These are phyloP conservation scores for Ailanthus altissimus DNA, from an alignment of 345 rosid genomes.

Conservation along the genomic window DNA sequence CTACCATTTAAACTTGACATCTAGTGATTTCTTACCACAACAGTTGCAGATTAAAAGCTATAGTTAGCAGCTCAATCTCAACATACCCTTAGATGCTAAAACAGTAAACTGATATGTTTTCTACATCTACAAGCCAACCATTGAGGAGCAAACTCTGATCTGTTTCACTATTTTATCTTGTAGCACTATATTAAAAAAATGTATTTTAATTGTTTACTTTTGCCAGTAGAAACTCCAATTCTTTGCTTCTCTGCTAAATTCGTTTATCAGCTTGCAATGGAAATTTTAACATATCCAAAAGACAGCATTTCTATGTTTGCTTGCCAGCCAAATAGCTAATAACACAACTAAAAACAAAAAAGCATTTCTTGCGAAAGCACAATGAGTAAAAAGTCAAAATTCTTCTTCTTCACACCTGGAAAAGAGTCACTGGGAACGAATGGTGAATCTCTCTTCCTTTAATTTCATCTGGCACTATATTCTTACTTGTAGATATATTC, in stretches of 20 bases:
- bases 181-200: too few relatives aligned
- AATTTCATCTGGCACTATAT: constrained; percentile 73
- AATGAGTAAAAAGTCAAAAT: not conserved
- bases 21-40: too few relatives aligned
- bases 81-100: not conserved
- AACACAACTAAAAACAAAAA: not conserved
- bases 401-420: constrained; percentile 50
- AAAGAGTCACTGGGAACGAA: constrained; percentile 90
- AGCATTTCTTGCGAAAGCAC: not conserved
- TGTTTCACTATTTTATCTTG: too few relatives aligned
- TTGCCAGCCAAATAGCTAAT: not conserved
- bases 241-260: not conserved
- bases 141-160: not conserved
- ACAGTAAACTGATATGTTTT: not conserved
- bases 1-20: too few relatives aligned
- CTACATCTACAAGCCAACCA: not conserved
- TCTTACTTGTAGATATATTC: constrained; percentile 73
- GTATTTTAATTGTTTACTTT: not conserved
- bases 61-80: too few relatives aligned
- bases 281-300: not conserved
- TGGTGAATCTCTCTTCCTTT: constrained; percentile 94
- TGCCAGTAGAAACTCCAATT: not conserved
- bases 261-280: not conserved
- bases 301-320: not conserved
- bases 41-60: too few relatives aligned